These are phyloP conservation scores for Pelargonium cotyledonis DNA, from an alignment of 441 rosid genomes.

Conservation along the genomic window DNA sequence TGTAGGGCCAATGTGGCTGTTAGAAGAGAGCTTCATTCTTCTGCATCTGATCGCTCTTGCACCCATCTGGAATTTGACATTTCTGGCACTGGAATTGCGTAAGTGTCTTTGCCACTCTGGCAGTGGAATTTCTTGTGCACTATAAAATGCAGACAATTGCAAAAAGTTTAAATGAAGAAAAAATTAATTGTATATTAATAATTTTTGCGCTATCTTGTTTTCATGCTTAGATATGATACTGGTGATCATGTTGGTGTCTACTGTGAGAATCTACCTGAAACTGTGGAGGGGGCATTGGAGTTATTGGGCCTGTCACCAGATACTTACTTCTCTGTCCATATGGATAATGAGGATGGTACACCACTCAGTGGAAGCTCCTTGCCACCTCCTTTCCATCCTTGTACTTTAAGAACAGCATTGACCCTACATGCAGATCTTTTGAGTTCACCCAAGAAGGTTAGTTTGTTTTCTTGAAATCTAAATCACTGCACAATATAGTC, in stretches of 20 bases:
- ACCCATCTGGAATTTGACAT: conserved; percentile 96
- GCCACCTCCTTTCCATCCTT: conserved; percentile 77
- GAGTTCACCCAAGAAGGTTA: conserved; percentile 96
- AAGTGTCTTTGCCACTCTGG: conserved; percentile 31
- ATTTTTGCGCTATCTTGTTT: neutral
- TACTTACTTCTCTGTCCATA: conserved; percentile 77
- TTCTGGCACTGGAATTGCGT: conserved; percentile 73
- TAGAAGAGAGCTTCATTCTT: conserved; percentile 82
- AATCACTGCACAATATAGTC: neutral
- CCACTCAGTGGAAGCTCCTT: conserved; percentile 67
- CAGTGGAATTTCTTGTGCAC: neutral
- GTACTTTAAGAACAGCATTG: conserved; percentile 78
- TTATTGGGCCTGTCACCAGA: conserved; percentile 76
- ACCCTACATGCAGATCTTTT: conserved; percentile 69
- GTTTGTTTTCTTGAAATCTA: conserved; percentile 10
- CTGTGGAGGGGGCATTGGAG: conserved; percentile 75
- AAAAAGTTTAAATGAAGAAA: neutral
- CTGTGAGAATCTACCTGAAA: conserved; percentile 68
- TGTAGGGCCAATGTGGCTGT: conserved; percentile 75
- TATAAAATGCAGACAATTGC: neutral
- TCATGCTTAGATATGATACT: conserved; percentile 71
- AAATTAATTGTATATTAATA: neutral
- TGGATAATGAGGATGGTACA: conserved; percentile 86
- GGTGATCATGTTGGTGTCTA: conserved; percentile 98
- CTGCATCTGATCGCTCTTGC: conserved; percentile 94